A percentile compares a stretch with the other conserved stretches of the same genome.
Conservation (phyloP, 2,329 filamentous ascomycete species). For the Zarea fungicola region DNA sequence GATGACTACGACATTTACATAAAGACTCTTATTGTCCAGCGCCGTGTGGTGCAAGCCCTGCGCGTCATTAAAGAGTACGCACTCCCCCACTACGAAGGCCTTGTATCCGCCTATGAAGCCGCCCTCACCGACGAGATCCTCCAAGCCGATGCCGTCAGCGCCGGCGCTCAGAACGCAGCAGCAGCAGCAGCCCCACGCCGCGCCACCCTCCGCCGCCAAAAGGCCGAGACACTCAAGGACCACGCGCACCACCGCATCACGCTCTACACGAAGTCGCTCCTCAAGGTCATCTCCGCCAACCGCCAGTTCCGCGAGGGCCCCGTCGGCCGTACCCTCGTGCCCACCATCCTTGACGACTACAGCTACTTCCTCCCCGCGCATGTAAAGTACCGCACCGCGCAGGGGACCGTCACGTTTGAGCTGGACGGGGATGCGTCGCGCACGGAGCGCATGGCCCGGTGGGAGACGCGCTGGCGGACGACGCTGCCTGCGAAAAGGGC, state of each 20-base stretch:
- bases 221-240: conserved; percentile 28
- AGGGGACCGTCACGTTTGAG: conserved; percentile 25
- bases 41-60: conserved; percentile 27
- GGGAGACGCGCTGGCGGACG: conserved; percentile 17
- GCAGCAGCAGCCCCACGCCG: conserved; percentile 5
- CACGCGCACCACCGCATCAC: conserved; percentile 27
- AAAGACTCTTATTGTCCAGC: conserved; percentile 31
- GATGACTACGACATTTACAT: conserved; percentile 46
- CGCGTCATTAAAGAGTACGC: conserved; percentile 34
- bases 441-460: conserved; percentile 18
- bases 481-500: conserved; percentile 25
- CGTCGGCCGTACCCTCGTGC: conserved; percentile 21
- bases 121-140: conserved; percentile 30
- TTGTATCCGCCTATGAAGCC: conserved; percentile 22
- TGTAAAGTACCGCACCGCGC: conserved; percentile 28
- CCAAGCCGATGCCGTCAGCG: conserved; percentile 19
- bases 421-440: conserved; percentile 17
- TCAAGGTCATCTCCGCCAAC: conserved; percentile 21
- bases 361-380: conserved; percentile 27
- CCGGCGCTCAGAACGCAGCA: neutral
- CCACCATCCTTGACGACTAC: conserved; percentile 29
- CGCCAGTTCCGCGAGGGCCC: conserved; percentile 18
- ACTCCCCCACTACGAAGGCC: conserved; percentile 32
- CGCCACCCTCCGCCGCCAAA: conserved; percentile 22
- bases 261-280: conserved; percentile 22